Evolutionary conservation across 768 basidiomycete species (phyloP).

Genomic region (Lactifluus volemus): DNA sequence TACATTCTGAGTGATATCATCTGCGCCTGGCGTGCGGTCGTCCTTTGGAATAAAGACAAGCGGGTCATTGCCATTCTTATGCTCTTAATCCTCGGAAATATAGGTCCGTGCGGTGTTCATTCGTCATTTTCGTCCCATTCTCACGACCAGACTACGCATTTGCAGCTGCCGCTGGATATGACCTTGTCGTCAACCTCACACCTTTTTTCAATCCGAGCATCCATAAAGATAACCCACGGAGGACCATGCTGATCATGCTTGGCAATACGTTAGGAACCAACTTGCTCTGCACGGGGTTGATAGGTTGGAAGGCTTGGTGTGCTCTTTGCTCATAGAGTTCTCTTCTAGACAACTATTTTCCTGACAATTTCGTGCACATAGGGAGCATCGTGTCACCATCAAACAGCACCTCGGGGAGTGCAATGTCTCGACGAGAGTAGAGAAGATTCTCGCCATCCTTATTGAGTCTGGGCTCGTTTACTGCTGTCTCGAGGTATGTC

Average conservation of each 20-base stretch:
- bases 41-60: slow-evolving; percentile 8
- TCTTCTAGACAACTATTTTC: too few species aligned
- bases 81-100: slow-evolving; percentile 3
- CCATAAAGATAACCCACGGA: too few species aligned
- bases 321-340: neutral
- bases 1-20: slow-evolving; percentile 12
- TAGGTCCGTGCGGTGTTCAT: neutral
- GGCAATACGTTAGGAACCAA: slow-evolving; percentile 5
- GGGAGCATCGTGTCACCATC: too few species aligned
- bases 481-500: too few species aligned
- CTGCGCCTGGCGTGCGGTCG: slow-evolving; percentile 14
- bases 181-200: too few species aligned
- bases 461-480: too few species aligned
- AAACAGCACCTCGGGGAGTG: too few species aligned
- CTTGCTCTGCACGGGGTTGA: slow-evolving; percentile 10
- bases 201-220: too few species aligned
- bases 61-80: slow-evolving; percentile 10
- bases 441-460: too few species aligned
- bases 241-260: slow-evolving; percentile 4
- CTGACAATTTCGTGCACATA: too few species aligned
- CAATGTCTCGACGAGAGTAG: too few species aligned
- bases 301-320: slow-evolving; percentile 13
- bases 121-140: neutral
- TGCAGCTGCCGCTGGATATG: neutral
- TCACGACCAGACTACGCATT: neutral